These are phyloP conservation scores for Taiozyma sp. DNA, from an alignment of 1,139 yeast genomes.

Conservation along the genomic window DNA sequence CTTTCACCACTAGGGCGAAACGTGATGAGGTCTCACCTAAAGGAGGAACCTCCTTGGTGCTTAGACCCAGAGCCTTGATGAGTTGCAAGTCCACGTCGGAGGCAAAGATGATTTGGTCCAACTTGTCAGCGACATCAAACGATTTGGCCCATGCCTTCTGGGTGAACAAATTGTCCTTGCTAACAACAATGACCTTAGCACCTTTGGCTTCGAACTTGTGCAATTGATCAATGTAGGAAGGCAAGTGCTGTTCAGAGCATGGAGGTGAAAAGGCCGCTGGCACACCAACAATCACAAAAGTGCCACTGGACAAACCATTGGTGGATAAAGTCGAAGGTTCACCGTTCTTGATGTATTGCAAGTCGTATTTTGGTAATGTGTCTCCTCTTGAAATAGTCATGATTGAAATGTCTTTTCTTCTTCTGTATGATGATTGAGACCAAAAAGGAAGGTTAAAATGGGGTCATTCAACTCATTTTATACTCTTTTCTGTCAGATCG, in stretches of 20 bases:
- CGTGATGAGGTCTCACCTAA: conserved; percentile 49
- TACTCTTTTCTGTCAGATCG: neutral
- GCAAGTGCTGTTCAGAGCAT: conserved; percentile 76
- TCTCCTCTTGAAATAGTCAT: neutral
- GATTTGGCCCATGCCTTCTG: conserved; percentile 75
- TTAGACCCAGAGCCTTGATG: conserved; percentile 46
- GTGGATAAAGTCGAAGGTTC: conserved; percentile 23
- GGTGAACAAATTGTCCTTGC: conserved; percentile 81
- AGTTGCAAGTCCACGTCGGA: conserved; percentile 63
- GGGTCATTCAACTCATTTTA: too few relatives aligned
- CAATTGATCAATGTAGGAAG: conserved; percentile 44
- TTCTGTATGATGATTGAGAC: neutral
- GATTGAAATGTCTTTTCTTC: neutral
- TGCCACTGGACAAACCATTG: conserved; percentile 7
- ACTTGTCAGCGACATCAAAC: conserved; percentile 33
- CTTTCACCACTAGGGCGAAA: conserved; percentile 61
- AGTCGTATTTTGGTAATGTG: conserved; percentile 28
- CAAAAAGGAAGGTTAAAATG: too few relatives aligned
- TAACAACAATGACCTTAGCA: conserved; percentile 58
- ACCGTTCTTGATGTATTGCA: conserved; percentile 12
- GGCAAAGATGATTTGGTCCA: conserved; percentile 51
- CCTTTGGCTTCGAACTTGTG: conserved; percentile 49
- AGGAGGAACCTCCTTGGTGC: conserved; percentile 47
- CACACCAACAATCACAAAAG: conserved; percentile 57
- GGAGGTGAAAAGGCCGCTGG: conserved; percentile 95